Conservation (phyloP, 495 filamentous ascomycete species). For the Penicillium arizonense region DNA sequence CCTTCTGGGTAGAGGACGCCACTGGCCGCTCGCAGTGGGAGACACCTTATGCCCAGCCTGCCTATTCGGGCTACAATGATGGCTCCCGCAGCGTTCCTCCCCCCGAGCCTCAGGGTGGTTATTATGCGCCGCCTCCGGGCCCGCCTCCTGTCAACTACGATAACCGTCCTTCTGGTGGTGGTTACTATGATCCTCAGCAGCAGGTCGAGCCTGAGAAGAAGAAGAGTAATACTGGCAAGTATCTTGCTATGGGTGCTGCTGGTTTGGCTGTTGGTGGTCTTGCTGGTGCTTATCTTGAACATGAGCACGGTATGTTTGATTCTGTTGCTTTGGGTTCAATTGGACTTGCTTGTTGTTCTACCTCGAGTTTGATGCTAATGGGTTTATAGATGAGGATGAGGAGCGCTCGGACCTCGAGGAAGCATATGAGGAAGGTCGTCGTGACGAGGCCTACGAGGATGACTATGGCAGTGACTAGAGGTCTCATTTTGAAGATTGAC, state of each 20-base stretch:
- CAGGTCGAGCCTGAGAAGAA: slow-evolving; percentile 39
- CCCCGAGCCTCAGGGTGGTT: slow-evolving; percentile 19
- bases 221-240: slow-evolving; percentile 32
- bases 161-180: not conserved
- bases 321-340: not conserved
- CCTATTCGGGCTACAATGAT: slow-evolving; percentile 12
- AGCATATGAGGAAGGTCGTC: slow-evolving; percentile 22
- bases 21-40: slow-evolving; percentile 64
- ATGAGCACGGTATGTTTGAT: slow-evolving; percentile 48
- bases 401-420: slow-evolving; percentile 12
- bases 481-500: not conserved
- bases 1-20: slow-evolving; percentile 58
- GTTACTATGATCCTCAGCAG: slow-evolving; percentile 22
- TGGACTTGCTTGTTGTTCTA: not conserved
- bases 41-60: slow-evolving; percentile 29
- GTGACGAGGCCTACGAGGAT: slow-evolving; percentile 20
- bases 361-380: not conserved
- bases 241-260: slow-evolving; percentile 50
- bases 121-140: slow-evolving; percentile 23
- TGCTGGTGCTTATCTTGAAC: slow-evolving; percentile 54
- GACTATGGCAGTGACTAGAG: slow-evolving; percentile 12
- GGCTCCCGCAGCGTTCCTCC: slow-evolving; percentile 24
- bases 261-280: slow-evolving; percentile 56
- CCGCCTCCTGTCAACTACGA: slow-evolving; percentile 16
- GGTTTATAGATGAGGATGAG: slow-evolving; percentile 14